Evolutionary conservation across 495 filamentous ascomycete genomes (phyloP).

Genomic region (Penicillium angulare): DNA sequence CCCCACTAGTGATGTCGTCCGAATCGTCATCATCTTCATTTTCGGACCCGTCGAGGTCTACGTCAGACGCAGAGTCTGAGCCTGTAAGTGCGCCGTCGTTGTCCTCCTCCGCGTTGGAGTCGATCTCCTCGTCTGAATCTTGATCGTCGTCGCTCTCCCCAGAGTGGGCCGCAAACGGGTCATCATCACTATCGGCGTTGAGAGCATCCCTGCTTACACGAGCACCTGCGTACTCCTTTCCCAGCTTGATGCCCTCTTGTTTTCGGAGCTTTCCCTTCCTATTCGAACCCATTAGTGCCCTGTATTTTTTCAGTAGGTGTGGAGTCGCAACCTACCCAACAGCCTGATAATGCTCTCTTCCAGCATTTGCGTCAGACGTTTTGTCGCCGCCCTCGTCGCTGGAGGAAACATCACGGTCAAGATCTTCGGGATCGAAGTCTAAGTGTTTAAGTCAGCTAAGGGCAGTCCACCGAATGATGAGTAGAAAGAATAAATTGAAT

Average conservation of each 20-base stretch:
- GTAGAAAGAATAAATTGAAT: background rate
- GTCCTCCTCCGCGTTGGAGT: no score
- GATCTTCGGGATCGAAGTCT: slow-evolving; percentile 91
- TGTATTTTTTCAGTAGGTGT: background rate
- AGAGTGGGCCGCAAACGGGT: slow-evolving; percentile 36
- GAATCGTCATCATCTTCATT: slow-evolving; percentile 14
- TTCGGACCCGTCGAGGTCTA: slow-evolving; percentile 10
- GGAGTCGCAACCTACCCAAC: slow-evolving; percentile 59
- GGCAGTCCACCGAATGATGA: slow-evolving; percentile 1
- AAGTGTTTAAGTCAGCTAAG: slow-evolving; percentile 11
- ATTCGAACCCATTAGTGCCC: background rate
- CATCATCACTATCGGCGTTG: slow-evolving; percentile 48
- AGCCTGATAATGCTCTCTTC: slow-evolving; percentile 80
- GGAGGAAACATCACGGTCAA: slow-evolving; percentile 49
- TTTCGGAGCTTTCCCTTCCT: slow-evolving; percentile 87
- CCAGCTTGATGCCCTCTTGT: slow-evolving; percentile 56
- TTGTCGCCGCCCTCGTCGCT: slow-evolving; percentile 52
- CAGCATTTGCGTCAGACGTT: slow-evolving; percentile 43
- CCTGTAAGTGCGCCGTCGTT: background rate
- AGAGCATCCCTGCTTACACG: slow-evolving; percentile 73
- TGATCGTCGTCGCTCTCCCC: background rate
- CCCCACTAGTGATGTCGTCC: slow-evolving; percentile 2
- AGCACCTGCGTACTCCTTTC: slow-evolving; percentile 79
- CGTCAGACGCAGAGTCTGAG: slow-evolving; percentile 19
- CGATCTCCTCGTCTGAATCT: slow-evolving; percentile 8